A percentile compares a stretch with the other conserved stretches of the same genome.
phyloP scores from a whole-genome alignment of 2,329 filamentous ascomycete genomes.

The Dactylellina cionopaga region DNA sequence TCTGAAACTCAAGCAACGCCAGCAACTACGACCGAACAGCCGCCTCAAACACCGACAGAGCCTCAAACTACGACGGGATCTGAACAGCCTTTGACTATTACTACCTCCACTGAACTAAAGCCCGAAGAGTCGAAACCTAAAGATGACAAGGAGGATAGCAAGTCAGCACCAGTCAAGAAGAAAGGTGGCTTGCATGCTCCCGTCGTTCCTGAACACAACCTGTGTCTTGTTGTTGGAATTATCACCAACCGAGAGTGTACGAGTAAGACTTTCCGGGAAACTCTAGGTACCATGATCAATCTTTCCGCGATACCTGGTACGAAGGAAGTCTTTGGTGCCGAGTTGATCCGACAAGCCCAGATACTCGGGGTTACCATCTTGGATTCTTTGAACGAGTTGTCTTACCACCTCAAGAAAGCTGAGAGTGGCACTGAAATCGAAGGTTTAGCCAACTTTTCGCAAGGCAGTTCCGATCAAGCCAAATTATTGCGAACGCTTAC shows the following conservation, averaged over 20 bases:
- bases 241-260: slow-evolving; percentile 96
- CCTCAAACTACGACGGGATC: not conserved
- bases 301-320: slow-evolving; percentile 91
- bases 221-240: slow-evolving; percentile 94
- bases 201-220: slow-evolving; percentile 84
- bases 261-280: slow-evolving; percentile 97
- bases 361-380: slow-evolving; percentile 85
- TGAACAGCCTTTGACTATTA: not conserved
- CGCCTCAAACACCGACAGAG: not conserved
- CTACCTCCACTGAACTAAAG: slow-evolving; percentile 28
- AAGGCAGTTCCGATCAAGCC: slow-evolving; percentile 93
- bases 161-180: slow-evolving; percentile 64
- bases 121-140: slow-evolving; percentile 56
- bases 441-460: slow-evolving; percentile 95
- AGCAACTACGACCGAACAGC: slow-evolving; percentile 10
- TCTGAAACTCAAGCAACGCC: slow-evolving; percentile 13
- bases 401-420: slow-evolving; percentile 86
- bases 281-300: slow-evolving; percentile 97
- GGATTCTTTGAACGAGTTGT: slow-evolving; percentile 81
- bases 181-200: slow-evolving; percentile 77
- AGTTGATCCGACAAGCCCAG: slow-evolving; percentile 88
- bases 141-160: slow-evolving; percentile 45
- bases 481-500: slow-evolving; percentile 92
- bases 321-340: slow-evolving; percentile 89
- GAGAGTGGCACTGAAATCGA: slow-evolving; percentile 93